Evolutionary conservation across 495 filamentous ascomycete genomes (phyloP), one percentile per base, ranked within the genome.

Genomic region (Neurospora cerealis): DNA sequence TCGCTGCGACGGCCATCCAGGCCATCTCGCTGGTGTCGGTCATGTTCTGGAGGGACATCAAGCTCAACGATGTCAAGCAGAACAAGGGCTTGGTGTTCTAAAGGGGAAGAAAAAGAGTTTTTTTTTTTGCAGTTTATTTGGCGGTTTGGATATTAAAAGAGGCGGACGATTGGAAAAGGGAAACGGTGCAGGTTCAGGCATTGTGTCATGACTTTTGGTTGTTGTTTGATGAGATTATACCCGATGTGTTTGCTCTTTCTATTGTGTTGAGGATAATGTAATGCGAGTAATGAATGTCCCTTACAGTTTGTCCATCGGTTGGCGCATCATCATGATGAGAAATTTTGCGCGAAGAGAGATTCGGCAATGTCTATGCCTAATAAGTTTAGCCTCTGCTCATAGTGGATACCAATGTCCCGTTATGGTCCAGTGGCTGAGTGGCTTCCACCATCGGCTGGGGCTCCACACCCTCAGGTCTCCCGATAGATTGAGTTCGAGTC

Each of bases 41-140:
- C 19, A 46, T 82, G 21, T 73, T 87, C 62, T 90, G 88, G 82
- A 79, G 85, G 69, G 86, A 91, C 73, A 87, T 90, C 73, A 86
- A 86, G 73, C 82, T 91, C 39, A 88, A 84, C 75, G 81, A 87
- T 66, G 80, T 85, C 71, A 86, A 88, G 79, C 83, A 86, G 72
- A 73, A 75, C 28, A 79, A 79, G 73, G 78, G 78, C 15, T 37
- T 73, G 70, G 77, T 79, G 5, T 38, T 79, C 8, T 79, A n/a
- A 77, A n/a, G 41, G 4, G 24, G 6, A 36, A 66, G 28, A 34
- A 19, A 36, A 36, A 39, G 2, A 39, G 9, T 1, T 9, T 8
- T 38, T 19, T 1, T 15, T 34, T 66, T 66, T 66, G 13, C 54
- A 19, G 15, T 19, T 32, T 66, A 32, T 17, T 62, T 19, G 54